A percentile compares a stretch with the other conserved stretches of the same genome.
Evolutionary conservation across 1,284 basidiomycete species (phyloP).

Genomic region (Mycena sp.): DNA sequence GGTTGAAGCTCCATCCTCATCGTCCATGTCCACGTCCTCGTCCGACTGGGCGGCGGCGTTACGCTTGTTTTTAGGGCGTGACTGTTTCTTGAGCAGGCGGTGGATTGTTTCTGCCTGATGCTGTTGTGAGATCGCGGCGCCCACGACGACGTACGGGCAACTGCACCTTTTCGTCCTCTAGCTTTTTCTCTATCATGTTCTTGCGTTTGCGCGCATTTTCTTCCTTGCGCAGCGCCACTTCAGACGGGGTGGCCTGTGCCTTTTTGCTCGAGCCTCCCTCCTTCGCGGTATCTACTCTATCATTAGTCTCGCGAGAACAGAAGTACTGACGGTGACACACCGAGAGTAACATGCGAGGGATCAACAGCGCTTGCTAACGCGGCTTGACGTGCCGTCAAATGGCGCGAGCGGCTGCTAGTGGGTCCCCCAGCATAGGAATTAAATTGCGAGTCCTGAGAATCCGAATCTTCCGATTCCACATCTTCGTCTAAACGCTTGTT

Average conservation of each 20-base stretch:
- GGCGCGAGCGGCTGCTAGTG: neutral
- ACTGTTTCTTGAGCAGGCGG: constrained; percentile 31
- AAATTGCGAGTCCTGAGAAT: constrained; percentile 8
- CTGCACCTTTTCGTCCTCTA: constrained; percentile 32
- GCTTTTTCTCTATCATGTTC: constrained; percentile 31
- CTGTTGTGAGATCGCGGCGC: neutral
- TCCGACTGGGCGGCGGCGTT: constrained; percentile 12
- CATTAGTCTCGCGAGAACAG: neutral
- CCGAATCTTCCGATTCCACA: constrained; percentile 28
- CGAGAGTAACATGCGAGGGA: constrained; percentile 17
- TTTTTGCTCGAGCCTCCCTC: neutral
- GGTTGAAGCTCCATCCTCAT: neutral
- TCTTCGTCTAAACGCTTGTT: constrained; percentile 7
- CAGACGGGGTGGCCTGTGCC: neutral
- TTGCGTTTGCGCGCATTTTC: constrained; percentile 31
- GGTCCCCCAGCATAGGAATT: neutral
- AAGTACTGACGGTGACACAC: neutral
- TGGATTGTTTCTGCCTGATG: constrained; percentile 30
- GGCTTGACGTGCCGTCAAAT: constrained; percentile 26
- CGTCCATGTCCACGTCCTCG: constrained; percentile 4
- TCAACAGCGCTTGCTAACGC: constrained; percentile 14
- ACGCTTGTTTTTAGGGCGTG: constrained; percentile 21
- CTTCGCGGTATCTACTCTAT: neutral
- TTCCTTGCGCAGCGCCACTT: constrained; percentile 29
- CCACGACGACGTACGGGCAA: neutral